phyloP scores from a whole-genome alignment of 345 rosid species.

The Sonneratia caseolaris region DNA sequence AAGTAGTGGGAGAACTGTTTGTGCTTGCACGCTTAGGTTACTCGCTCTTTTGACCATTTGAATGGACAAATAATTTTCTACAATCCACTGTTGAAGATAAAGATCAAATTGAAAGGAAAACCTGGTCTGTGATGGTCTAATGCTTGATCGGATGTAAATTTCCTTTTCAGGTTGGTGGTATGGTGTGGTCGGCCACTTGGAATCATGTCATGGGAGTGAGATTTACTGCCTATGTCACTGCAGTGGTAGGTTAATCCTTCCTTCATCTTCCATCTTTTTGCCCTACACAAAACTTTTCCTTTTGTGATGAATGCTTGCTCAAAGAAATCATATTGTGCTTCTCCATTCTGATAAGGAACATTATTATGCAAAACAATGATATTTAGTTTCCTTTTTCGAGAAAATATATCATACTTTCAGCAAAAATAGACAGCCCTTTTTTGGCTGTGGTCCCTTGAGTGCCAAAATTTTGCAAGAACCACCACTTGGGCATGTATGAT shows the following conservation, averaged over 20 bases:
- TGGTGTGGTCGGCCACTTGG: constrained; percentile 67
- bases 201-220: constrained; percentile 40
- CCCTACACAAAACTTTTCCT: neutral
- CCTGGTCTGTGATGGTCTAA: neutral
- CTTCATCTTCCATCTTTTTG: neutral
- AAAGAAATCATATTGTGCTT: neutral
- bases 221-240: constrained; percentile 40
- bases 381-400: no score
- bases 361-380: no score
- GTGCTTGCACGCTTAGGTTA: no score
- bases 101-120: neutral
- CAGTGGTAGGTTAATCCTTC: constrained; percentile 28
- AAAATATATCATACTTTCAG: neutral
- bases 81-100: neutral
- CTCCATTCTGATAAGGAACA: neutral
- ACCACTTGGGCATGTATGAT: constrained; percentile 13
- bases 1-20: no score
- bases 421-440: neutral
- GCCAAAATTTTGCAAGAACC: constrained; percentile 1
- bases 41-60: no score
- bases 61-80: no score
- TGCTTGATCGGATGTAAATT: constrained; percentile 6
- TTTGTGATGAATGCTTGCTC: neutral
- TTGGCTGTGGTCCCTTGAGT: constrained; percentile 5
- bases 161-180: constrained; percentile 83